Evolutionary conservation across 306 rosid genomes (phyloP).

Genomic region (Casuarina glauca): DNA sequence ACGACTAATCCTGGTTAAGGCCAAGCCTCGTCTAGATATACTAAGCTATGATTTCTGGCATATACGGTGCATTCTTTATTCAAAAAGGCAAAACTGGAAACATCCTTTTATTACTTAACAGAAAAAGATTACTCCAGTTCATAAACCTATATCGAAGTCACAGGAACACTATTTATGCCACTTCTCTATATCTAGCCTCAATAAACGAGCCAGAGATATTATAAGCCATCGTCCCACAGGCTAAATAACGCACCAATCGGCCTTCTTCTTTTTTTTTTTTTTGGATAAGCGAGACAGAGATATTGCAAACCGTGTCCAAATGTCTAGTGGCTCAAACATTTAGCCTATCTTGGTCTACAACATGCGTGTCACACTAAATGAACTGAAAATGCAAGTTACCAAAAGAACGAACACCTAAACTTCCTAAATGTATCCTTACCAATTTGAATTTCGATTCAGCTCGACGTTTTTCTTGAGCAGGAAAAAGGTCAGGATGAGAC

Average conservation of each 20-base stretch:
- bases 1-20: neutral
- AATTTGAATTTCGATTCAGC: constrained; percentile 70
- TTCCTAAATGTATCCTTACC: constrained; percentile 37
- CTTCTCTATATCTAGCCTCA: neutral
- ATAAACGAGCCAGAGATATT: neutral
- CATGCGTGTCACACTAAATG: neutral
- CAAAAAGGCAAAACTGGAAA: neutral
- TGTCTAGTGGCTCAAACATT: neutral
- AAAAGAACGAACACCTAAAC: neutral
- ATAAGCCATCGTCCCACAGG: neutral
- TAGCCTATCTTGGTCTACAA: neutral
- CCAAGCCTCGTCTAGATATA: neutral
- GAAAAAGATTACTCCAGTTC: neutral
- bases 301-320: neutral
- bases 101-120: neutral
- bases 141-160: neutral
- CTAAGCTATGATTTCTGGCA: neutral
- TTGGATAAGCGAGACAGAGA: neutral
- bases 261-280: neutral
- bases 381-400: neutral
- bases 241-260: neutral
- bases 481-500: constrained; percentile 79
- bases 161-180: neutral
- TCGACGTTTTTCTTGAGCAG: constrained; percentile 50
- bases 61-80: neutral